Percentiles rank a stretch among this genome's conserved stretches.
phyloP scores from a whole-genome alignment of 257 asterid genomes.

The Forsythia suspensa region DNA sequence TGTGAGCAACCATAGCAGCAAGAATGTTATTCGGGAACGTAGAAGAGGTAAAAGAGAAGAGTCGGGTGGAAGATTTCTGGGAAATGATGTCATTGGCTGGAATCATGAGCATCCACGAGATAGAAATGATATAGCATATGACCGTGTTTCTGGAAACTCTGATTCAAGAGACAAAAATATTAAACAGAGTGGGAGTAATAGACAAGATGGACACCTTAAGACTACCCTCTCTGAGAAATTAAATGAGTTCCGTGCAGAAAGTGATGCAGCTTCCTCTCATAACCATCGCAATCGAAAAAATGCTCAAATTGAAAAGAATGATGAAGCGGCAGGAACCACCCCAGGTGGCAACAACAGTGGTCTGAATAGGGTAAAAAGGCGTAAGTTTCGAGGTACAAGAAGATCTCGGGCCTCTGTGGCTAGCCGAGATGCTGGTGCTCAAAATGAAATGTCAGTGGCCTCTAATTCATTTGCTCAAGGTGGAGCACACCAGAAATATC shows the following conservation, averaged over 20 bases:
- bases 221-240: constrained; percentile 67
- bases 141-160: constrained; percentile 42
- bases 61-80: constrained; percentile 42
- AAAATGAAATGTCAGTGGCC: constrained; percentile 83
- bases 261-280: constrained; percentile 61
- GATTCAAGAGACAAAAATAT: constrained; percentile 38
- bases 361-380: constrained; percentile 61
- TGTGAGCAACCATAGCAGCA: constrained; percentile 37
- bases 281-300: constrained; percentile 31
- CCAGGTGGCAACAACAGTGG: constrained; percentile 37
- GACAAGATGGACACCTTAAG: constrained; percentile 43
- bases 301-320: constrained; percentile 29
- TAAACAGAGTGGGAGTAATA: constrained; percentile 32
- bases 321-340: constrained; percentile 38
- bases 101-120: constrained; percentile 29
- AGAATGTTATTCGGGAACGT: constrained; percentile 41
- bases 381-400: constrained; percentile 75
- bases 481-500: constrained; percentile 39
- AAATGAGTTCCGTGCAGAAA: constrained; percentile 47
- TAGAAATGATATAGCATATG: constrained; percentile 30
- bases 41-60: constrained; percentile 50
- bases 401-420: constrained; percentile 53
- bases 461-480: constrained; percentile 71
- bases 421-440: constrained; percentile 49
- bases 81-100: constrained; percentile 32